Percentiles rank a stretch among this genome's conserved stretches.
phyloP scores from a whole-genome alignment of 2,329 filamentous ascomycete species.

The Cryphonectria carpinicola region DNA sequence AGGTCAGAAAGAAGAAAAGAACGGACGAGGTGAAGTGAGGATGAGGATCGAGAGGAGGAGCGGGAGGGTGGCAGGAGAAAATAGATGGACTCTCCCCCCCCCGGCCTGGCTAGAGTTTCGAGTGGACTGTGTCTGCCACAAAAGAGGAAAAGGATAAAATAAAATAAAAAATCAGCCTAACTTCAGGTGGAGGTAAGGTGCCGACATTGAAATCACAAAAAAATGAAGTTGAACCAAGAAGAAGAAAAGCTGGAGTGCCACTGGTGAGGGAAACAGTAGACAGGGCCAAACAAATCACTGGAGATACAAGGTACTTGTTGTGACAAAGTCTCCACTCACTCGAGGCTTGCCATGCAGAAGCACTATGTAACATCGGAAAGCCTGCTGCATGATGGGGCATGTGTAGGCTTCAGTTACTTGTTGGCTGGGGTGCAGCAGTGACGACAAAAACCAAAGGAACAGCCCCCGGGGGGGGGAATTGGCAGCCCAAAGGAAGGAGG shows the following conservation, averaged over 20 bases:
- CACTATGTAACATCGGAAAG: background rate
- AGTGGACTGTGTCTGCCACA: background rate
- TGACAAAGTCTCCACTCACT: background rate
- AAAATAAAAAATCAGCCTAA: background rate
- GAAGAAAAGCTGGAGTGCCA: background rate
- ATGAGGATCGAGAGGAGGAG: background rate
- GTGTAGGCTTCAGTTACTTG: background rate
- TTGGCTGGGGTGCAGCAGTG: background rate
- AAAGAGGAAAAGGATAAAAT: too few species aligned
- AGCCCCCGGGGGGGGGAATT: background rate
- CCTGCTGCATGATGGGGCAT: background rate
- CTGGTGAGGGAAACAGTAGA: background rate
- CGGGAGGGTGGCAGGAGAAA: background rate
- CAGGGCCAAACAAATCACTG: background rate
- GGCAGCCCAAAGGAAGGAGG: background rate
- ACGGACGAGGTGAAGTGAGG: constrained; percentile 4
- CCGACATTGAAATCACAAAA: background rate
- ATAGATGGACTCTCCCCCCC: background rate
- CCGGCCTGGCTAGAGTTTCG: background rate
- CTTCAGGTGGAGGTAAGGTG: background rate
- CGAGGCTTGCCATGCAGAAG: background rate
- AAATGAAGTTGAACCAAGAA: background rate
- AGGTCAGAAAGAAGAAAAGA: background rate
- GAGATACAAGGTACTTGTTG: background rate
- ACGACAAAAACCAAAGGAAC: background rate